phyloP scores from a whole-genome alignment of 306 rosid genomes.

The Vigna hirtella region DNA sequence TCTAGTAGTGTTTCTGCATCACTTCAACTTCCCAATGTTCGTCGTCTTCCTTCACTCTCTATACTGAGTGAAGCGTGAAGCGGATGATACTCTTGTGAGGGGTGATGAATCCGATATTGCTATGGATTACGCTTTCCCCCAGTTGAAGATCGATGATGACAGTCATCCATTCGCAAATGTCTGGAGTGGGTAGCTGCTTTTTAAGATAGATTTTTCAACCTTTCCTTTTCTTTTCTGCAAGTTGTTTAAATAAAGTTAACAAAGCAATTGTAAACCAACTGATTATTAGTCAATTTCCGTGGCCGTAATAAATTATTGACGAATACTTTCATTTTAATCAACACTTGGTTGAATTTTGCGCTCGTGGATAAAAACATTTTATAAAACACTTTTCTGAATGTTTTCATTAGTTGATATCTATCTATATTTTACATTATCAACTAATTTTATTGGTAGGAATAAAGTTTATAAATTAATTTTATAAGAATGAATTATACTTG shows the following conservation, averaged over 20 bases:
- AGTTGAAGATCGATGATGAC: slow-evolving; percentile 42
- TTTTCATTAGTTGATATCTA: too few relatives aligned
- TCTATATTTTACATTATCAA: too few relatives aligned
- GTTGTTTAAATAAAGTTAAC: too few relatives aligned
- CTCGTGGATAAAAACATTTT: too few relatives aligned
- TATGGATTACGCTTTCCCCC: slow-evolving; percentile 43
- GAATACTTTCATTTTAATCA: too few relatives aligned
- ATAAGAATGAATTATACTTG: too few relatives aligned
- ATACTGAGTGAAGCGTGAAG: slow-evolving; percentile 43
- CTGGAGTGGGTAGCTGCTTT: background rate
- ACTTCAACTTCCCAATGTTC: slow-evolving; percentile 37
- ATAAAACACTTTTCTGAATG: too few relatives aligned
- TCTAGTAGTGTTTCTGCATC: slow-evolving; percentile 45
- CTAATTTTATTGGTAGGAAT: too few relatives aligned
- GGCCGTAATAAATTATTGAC: background rate
- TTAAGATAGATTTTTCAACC: slow-evolving; percentile 7
- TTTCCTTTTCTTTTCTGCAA: background rate
- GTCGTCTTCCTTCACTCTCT: slow-evolving; percentile 48
- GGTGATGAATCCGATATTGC: slow-evolving; percentile 44
- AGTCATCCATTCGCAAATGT: slow-evolving; percentile 4
- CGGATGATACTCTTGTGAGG: slow-evolving; percentile 37
- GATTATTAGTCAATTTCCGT: too few relatives aligned
- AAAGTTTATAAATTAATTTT: too few relatives aligned
- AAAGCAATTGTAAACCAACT: too few relatives aligned
- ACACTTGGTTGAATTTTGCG: too few relatives aligned